phyloP scores from a whole-genome alignment of 164 flowering plant genomes.

The Malania oleifera region DNA sequence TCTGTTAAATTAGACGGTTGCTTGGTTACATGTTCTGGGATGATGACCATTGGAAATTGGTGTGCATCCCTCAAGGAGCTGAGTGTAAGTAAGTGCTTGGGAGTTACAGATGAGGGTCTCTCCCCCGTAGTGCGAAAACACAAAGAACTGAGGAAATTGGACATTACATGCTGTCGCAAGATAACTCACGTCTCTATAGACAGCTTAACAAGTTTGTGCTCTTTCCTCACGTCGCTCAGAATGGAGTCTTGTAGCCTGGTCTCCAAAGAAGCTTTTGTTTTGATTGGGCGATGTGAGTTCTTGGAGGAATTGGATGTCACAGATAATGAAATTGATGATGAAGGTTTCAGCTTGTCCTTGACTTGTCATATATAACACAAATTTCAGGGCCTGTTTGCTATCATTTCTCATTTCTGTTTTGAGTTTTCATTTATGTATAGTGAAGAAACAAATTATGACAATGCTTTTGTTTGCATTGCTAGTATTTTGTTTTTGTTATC shows the following conservation, averaged over 20 bases:
- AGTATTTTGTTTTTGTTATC: too few relatives aligned
- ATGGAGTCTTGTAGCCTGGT: slow-evolving; percentile 30
- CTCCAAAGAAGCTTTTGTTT: slow-evolving; percentile 17
- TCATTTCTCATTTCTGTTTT: too few relatives aligned
- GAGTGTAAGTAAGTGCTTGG: slow-evolving; percentile 31
- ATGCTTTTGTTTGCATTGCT: too few relatives aligned
- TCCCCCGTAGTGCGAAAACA: slow-evolving; percentile 18
- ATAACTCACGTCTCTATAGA: slow-evolving; percentile 24
- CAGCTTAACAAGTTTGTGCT: slow-evolving; percentile 21
- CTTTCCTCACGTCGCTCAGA: slow-evolving; percentile 19
- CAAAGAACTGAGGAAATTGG: slow-evolving; percentile 19
- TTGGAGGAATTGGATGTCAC: slow-evolving; percentile 27
- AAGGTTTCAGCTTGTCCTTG: slow-evolving; percentile 28
- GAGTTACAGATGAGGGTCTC: slow-evolving; percentile 31
- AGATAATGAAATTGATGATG: slow-evolving; percentile 21
- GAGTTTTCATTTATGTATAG: too few relatives aligned
- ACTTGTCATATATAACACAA: too few relatives aligned
- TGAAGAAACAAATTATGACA: too few relatives aligned
- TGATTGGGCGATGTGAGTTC: slow-evolving; percentile 20
- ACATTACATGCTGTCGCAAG: slow-evolving; percentile 32
- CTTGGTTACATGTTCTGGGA: slow-evolving; percentile 21
- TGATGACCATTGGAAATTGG: slow-evolving; percentile 23
- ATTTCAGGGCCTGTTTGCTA: too few relatives aligned
- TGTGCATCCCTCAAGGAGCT: slow-evolving; percentile 23
- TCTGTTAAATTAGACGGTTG: slow-evolving; percentile 31